Base-by-base conservation (phyloP, 2,329 filamentous ascomycete species). In the Paraconiothyrium sp. region DNA sequence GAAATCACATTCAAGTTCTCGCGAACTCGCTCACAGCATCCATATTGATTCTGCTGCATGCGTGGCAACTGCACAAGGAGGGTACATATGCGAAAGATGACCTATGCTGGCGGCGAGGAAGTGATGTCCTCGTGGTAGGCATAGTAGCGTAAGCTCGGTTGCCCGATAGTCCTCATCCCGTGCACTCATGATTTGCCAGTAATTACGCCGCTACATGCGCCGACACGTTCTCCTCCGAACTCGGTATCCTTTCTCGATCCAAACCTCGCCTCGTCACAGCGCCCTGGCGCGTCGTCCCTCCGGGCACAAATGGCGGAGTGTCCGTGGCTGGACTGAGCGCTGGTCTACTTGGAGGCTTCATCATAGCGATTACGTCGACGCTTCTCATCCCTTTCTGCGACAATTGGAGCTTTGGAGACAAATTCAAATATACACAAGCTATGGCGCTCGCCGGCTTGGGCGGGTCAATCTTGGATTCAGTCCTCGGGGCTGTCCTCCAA, bases 201-300 rank as follows among this genome's bases (percentile, higher is more conserved):
- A 94, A 97, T 81, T 99, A 99, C 74, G 94, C 93, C 30, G 92
- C 92, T 52, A 93, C 97, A 10, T 89, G 93, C 22, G 92, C 94
- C 54, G 95, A 99, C 78, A 99, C 95, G 0, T 95, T 97, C 77
- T 94, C 92, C 60, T 97, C 93, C 11, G 95, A 99, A 81, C 88
- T 99, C 22, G 95, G 95, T 14, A 99, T 99, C 59, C 84, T 99
- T 13, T 91, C 94, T 7, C 87, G 85, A 61, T 85, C 85, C 27
- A 82, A 87, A 48, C 95, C 95, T 9, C 89, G 94, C 39, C 87
- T 99, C 41, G 94, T 99, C 75, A 97, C 93, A 4, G 94, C 92
- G 14, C 88, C 86, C 16, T 85, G 95, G 72, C 89, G 91, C 61
- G 86, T 88, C 66, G 95, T 98, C 0, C 94, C 95, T 0, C 90